Evolutionary conservation across 2,329 filamentous ascomycete genomes (phyloP).

Genomic region (Coniochaeta sp.): DNA sequence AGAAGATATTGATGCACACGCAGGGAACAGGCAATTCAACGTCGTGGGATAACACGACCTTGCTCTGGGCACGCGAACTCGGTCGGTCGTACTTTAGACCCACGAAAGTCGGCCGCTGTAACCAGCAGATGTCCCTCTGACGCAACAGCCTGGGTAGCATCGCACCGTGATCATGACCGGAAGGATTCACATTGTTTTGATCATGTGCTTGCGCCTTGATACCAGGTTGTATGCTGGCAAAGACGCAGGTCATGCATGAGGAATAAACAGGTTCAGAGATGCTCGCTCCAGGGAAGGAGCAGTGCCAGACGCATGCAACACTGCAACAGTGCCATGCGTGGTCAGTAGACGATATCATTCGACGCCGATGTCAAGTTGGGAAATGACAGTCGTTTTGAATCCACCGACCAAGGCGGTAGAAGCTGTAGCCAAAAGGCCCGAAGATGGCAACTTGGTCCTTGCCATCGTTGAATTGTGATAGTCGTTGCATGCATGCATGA

Average conservation of each 20-base stretch:
- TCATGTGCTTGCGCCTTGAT: not conserved
- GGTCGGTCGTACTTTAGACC: not conserved
- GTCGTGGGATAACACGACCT: not conserved
- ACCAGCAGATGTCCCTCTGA: not conserved
- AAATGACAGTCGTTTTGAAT: not conserved
- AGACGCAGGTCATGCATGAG: not conserved
- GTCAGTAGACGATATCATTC: not conserved
- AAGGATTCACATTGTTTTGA: not conserved
- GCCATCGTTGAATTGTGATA: not conserved
- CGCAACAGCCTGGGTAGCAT: not conserved
- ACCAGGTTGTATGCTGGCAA: not conserved
- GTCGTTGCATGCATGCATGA: no score
- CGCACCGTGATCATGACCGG: not conserved
- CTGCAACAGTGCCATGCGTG: not conserved
- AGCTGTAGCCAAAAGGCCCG: not conserved
- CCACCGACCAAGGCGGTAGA: not conserved
- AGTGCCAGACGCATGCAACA: not conserved
- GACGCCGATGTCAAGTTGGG: not conserved
- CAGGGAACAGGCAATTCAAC: not conserved
- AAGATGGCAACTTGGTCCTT: not conserved
- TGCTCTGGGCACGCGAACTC: not conserved
- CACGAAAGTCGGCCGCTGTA: not conserved
- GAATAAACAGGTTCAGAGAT: not conserved
- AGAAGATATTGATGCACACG: constrained; percentile 4
- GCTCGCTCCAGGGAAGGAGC: not conserved